A percentile compares a stretch with the other conserved stretches of the same genome.
Conservation (phyloP, 1,284 basidiomycete species). For the Dichomitus squalens region DNA sequence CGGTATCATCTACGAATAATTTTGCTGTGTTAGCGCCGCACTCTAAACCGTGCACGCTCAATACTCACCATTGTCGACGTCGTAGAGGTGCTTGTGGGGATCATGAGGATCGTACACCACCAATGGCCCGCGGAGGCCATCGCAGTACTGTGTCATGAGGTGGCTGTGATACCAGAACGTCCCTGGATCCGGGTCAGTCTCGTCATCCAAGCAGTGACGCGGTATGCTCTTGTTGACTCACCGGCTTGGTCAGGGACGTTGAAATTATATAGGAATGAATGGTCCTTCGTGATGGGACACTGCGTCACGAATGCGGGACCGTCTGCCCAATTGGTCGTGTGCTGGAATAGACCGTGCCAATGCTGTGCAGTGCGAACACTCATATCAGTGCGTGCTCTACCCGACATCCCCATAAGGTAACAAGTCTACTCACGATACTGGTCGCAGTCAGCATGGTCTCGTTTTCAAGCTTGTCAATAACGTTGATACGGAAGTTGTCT, state of each 20-base stretch:
- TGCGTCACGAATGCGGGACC: conserved; percentile 40
- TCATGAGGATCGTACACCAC: conserved; percentile 46
- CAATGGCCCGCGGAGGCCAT: conserved; percentile 37
- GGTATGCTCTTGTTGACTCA: neutral
- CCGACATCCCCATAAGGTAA: too few species aligned
- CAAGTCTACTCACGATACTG: conserved; percentile 31
- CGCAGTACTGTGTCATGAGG: conserved; percentile 36
- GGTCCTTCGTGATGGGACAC: conserved; percentile 48
- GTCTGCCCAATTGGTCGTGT: conserved; percentile 32
- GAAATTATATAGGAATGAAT: conserved; percentile 44
- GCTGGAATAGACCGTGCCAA: conserved; percentile 36
- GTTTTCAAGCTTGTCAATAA: conserved; percentile 36
- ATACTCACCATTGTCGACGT: conserved; percentile 43
- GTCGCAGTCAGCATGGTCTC: conserved; percentile 34
- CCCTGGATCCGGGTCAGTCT: conserved; percentile 7
- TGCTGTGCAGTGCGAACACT: conserved; percentile 30
- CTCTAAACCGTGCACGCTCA: neutral
- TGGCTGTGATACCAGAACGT: conserved; percentile 30
- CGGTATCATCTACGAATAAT: conserved; percentile 22
- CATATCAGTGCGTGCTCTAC: too few species aligned
- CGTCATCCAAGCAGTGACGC: neutral
- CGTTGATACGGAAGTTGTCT: conserved; percentile 33
- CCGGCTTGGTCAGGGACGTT: conserved; percentile 31
- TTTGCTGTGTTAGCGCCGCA: too few species aligned
- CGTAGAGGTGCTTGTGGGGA: conserved; percentile 40